Evolutionary conservation across 805 yeast species (phyloP).

Genomic region (Candida odintsovae): DNA sequence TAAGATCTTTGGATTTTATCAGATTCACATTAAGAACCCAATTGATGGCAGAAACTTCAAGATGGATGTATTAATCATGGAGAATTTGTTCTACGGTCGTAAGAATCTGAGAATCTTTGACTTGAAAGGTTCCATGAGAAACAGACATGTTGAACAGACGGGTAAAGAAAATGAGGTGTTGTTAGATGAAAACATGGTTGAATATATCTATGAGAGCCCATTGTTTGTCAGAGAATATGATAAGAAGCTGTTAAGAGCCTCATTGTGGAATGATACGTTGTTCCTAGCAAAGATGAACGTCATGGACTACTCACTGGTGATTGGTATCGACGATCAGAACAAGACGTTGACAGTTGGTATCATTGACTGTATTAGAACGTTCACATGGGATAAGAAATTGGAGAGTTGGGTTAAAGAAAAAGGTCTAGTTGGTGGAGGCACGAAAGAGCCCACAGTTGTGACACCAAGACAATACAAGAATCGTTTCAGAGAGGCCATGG

Average conservation of each 20-base stretch:
- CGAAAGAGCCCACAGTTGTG: slow-evolving; percentile 93
- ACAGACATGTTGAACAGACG: slow-evolving; percentile 93
- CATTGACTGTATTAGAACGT: slow-evolving; percentile 88
- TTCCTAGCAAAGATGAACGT: slow-evolving; percentile 96
- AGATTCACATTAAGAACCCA: slow-evolving; percentile 80
- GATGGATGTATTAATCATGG: slow-evolving; percentile 93
- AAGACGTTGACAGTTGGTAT: slow-evolving; percentile 85
- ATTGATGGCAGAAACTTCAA: slow-evolving; percentile 70
- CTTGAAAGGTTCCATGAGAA: slow-evolving; percentile 96
- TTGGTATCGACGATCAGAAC: slow-evolving; percentile 75
- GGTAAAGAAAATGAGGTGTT: slow-evolving; percentile 93
- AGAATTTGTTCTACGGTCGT: slow-evolving; percentile 81
- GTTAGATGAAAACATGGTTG: slow-evolving; percentile 96
- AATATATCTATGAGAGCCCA: slow-evolving; percentile 93
- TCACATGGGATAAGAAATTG: slow-evolving; percentile 97
- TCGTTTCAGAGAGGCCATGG: slow-evolving; percentile 97
- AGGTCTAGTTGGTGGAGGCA: slow-evolving; percentile 79
- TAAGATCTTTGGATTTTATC: slow-evolving; percentile 93
- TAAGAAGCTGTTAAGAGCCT: slow-evolving; percentile 77
- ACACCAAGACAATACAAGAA: slow-evolving; percentile 95
- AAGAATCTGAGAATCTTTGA: slow-evolving; percentile 86
- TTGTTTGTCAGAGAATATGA: slow-evolving; percentile 89
- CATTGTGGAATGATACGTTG: slow-evolving; percentile 91
- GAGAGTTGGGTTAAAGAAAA: slow-evolving; percentile 99
- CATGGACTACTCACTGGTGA: slow-evolving; percentile 94